These are phyloP conservation scores for Mycena belliarum DNA, from an alignment of 768 basidiomycete species.

Conservation along the genomic window DNA sequence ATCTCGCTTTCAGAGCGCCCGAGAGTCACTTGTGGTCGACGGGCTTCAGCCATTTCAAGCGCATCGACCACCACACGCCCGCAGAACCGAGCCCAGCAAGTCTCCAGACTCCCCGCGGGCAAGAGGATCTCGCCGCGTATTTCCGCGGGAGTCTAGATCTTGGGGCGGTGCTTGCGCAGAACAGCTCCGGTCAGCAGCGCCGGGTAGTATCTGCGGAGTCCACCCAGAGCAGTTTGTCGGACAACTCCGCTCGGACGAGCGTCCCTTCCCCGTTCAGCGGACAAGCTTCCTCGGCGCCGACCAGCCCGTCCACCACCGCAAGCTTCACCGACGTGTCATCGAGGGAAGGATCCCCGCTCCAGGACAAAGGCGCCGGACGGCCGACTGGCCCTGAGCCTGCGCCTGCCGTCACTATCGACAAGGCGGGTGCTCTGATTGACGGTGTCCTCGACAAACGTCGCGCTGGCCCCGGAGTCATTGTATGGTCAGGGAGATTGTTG, in stretches of 20 bases:
- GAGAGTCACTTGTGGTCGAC: slow-evolving; percentile 3
- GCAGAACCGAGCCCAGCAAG: too few relatives aligned
- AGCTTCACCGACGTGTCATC: neutral
- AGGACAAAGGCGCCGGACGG: neutral
- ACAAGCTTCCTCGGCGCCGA: neutral
- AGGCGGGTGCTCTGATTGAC: slow-evolving; percentile 4
- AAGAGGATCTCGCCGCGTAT: neutral
- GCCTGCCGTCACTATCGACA: neutral
- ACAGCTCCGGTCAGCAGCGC: slow-evolving; percentile 1
- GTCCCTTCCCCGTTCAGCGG: slow-evolving; percentile 8
- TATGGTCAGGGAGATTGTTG: slow-evolving; percentile 12
- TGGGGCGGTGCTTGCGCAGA: neutral
- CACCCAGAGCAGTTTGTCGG: neutral
- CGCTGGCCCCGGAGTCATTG: slow-evolving; percentile 3
- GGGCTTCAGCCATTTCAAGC: slow-evolving; percentile 7
- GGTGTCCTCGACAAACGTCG: neutral
- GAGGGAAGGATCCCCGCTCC: slow-evolving; percentile 3
- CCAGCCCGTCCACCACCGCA: slow-evolving; percentile 4
- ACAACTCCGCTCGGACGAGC: neutral
- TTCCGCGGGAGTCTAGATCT: neutral
- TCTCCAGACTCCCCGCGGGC: neutral
- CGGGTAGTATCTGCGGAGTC: slow-evolving; percentile 4
- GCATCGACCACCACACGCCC: neutral
- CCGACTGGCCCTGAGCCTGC: neutral
- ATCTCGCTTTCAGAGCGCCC: slow-evolving; percentile 8